These are phyloP conservation scores for Friedmanniomyces simplex DNA, from an alignment of 495 filamentous ascomycete genomes.

Conservation along the genomic window DNA sequence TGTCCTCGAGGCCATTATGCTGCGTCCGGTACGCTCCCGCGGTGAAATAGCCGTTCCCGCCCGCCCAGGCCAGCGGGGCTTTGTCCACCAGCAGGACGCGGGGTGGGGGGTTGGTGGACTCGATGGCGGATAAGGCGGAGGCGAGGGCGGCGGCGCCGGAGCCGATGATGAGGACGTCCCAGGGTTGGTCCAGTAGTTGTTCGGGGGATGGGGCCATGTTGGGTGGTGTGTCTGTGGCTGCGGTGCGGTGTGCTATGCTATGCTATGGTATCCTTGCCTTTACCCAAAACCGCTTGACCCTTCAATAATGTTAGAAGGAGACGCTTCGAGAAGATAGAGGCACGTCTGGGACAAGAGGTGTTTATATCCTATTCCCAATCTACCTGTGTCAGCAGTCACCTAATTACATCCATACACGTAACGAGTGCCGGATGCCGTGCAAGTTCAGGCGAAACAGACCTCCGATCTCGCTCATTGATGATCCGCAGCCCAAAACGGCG, in stretches of 20 bases:
- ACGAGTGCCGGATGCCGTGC: neutral
- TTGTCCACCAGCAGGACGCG: slow-evolving; percentile 43
- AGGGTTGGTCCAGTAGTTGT: neutral
- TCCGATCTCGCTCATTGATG: neutral
- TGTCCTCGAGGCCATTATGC: slow-evolving; percentile 38
- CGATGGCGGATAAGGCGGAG: slow-evolving; percentile 40
- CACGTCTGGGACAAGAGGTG: neutral
- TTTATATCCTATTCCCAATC: neutral
- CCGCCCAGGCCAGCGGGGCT: slow-evolving; percentile 41
- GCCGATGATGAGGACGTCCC: slow-evolving; percentile 46
- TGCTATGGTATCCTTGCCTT: too few relatives aligned
- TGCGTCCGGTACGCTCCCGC: slow-evolving; percentile 45
- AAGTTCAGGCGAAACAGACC: neutral
- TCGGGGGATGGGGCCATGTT: too few relatives aligned
- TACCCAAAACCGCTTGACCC: too few relatives aligned
- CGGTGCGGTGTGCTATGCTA: too few relatives aligned
- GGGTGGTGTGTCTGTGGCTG: too few relatives aligned
- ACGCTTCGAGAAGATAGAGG: neutral
- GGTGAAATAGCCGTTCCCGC: slow-evolving; percentile 50
- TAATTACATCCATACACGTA: too few relatives aligned
- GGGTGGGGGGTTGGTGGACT: slow-evolving; percentile 25
- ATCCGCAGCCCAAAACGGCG: neutral
- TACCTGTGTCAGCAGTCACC: too few relatives aligned
- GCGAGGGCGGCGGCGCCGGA: slow-evolving; percentile 51
- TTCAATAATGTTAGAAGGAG: too few relatives aligned